phyloP scores from a whole-genome alignment of 2,329 filamentous ascomycete species.

The Colletotrichum sp. region DNA sequence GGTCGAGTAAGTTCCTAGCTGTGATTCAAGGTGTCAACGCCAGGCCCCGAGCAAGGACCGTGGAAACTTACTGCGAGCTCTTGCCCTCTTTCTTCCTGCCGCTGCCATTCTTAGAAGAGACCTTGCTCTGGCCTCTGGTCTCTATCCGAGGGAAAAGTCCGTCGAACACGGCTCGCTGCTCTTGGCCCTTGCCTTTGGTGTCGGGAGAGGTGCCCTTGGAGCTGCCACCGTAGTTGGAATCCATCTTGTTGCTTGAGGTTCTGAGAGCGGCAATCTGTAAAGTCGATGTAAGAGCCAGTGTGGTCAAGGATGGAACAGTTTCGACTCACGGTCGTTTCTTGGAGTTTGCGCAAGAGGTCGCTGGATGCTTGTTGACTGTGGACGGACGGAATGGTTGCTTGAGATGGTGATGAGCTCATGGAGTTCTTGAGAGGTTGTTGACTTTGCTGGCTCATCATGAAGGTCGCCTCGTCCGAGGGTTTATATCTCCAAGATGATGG shows the following conservation, averaged over 20 bases:
- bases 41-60: neutral
- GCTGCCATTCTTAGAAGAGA: slow-evolving; percentile 12
- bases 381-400: neutral
- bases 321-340: slow-evolving; percentile 10
- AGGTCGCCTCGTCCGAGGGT: neutral
- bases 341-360: slow-evolving; percentile 16
- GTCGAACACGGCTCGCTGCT: slow-evolving; percentile 21
- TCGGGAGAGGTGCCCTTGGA: slow-evolving; percentile 18
- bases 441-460: slow-evolving; percentile 12
- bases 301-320: neutral
- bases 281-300: neutral
- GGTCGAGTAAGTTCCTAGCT: neutral
- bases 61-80: neutral
- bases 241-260: slow-evolving; percentile 7
- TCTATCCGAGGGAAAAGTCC: slow-evolving; percentile 26
- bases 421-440: neutral
- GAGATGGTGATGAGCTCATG: neutral
- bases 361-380: neutral
- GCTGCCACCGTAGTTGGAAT: slow-evolving; percentile 12
- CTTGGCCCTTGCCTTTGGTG: slow-evolving; percentile 11
- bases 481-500: slow-evolving; percentile 7
- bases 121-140: slow-evolving; percentile 25
- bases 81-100: slow-evolving; percentile 13
- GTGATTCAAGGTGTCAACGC: neutral
- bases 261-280: slow-evolving; percentile 5